Evolutionary conservation across 129 eudicot genomes (phyloP).

Genomic region (sunflower (Helianthus annuus)): DNA sequence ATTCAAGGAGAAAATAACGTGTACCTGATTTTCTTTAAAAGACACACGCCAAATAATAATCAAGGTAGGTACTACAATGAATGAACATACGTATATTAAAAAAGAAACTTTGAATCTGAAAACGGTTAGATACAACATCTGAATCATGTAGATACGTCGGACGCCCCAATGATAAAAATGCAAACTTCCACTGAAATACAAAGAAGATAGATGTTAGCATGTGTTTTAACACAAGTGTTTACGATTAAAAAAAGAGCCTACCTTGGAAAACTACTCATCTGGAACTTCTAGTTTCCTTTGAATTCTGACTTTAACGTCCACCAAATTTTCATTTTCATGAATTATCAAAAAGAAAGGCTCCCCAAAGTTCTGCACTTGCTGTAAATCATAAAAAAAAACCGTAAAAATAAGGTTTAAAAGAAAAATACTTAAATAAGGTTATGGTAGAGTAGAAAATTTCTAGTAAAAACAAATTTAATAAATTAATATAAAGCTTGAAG

Average conservation of each 20-base stretch:
- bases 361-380: too few species aligned
- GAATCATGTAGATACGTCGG: constrained; percentile 55
- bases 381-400: too few species aligned
- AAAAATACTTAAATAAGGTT: too few species aligned
- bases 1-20: constrained; percentile 9
- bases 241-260: constrained; percentile 19
- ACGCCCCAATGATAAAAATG: constrained; percentile 50
- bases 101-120: constrained; percentile 47
- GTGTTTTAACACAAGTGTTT: not conserved
- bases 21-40: constrained; percentile 74
- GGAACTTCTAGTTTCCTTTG: constrained; percentile 53
- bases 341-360: too few species aligned
- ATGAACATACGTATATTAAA: not conserved
- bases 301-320: constrained; percentile 47
- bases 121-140: constrained; percentile 51
- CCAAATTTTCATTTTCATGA: constrained; percentile 53
- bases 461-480: too few species aligned
- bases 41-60: constrained; percentile 17
- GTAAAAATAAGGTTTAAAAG: too few species aligned
- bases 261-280: constrained; percentile 69
- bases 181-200: constrained; percentile 59
- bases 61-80: not conserved
- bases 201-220: not conserved
- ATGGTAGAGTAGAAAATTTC: too few species aligned
- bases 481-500: too few species aligned